A percentile compares a stretch with the other conserved stretches of the same genome.
Evolutionary conservation across 2,329 filamentous ascomycete genomes (phyloP).

Genomic region (Fusarium neocosmosporiellum): DNA sequence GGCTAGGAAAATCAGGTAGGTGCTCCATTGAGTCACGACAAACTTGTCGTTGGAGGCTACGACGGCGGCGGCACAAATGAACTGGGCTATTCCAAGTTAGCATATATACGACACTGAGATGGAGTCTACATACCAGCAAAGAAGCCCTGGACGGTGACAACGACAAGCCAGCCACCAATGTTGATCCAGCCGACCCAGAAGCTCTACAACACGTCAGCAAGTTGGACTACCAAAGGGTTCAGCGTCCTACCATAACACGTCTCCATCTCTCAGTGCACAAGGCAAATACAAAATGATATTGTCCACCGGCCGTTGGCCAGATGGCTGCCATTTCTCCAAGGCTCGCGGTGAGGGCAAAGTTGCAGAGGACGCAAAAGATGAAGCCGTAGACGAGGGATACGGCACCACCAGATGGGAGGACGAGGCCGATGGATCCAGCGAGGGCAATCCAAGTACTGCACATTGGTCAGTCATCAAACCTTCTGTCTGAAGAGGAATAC

Average conservation of each 20-base stretch:
- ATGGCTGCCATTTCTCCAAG: conserved; percentile 57
- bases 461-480: not conserved
- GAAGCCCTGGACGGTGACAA: conserved; percentile 55
- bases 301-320: conserved; percentile 58
- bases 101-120: not conserved
- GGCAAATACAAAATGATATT: conserved; percentile 58
- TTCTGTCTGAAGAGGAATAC: conserved; percentile 36
- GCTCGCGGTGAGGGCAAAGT: conserved; percentile 54
- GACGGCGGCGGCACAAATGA: conserved; percentile 55
- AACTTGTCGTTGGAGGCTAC: conserved; percentile 52
- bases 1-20: conserved; percentile 54
- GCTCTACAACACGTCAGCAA: conserved; percentile 43
- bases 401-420: conserved; percentile 54
- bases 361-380: conserved; percentile 58
- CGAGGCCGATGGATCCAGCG: conserved; percentile 54
- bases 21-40: conserved; percentile 50
- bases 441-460: conserved; percentile 46
- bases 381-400: conserved; percentile 57
- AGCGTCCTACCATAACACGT: conserved; percentile 51
- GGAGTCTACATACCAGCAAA: conserved; percentile 50
- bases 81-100: conserved; percentile 47
- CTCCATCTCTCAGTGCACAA: conserved; percentile 53
- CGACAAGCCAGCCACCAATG: conserved; percentile 57
- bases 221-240: too few species aligned
- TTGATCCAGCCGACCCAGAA: conserved; percentile 59